A percentile compares a stretch with the other conserved stretches of the same genome.
Conservation (phyloP, 2,329 filamentous ascomycete genomes). For the Neofusicoccum ribis region DNA sequence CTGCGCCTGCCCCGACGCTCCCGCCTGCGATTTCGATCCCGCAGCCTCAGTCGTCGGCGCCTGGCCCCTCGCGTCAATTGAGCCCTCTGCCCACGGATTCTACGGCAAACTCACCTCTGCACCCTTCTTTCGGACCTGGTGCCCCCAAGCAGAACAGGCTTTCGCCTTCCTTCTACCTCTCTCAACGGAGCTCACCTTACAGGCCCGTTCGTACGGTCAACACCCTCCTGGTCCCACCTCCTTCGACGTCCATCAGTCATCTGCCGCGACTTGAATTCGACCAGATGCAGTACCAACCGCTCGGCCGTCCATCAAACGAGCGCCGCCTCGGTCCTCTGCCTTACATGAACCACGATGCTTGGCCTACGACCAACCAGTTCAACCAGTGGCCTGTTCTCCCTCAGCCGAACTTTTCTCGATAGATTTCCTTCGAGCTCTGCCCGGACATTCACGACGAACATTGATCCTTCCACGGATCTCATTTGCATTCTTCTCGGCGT, state of each 20-base stretch:
- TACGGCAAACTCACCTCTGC: constrained; percentile 66
- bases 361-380: constrained; percentile 40
- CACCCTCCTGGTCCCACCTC: constrained; percentile 85
- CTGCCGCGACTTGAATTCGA: constrained; percentile 46
- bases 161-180: constrained; percentile 84
- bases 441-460: background rate
- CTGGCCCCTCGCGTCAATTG: constrained; percentile 45
- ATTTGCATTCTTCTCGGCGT: constrained; percentile 14
- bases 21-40: constrained; percentile 26
- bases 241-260: constrained; percentile 71
- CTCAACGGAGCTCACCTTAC: constrained; percentile 88
- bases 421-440: constrained; percentile 10
- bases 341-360: constrained; percentile 42
- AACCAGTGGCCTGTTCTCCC: constrained; percentile 40
- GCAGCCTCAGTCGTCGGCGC: constrained; percentile 31
- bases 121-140: constrained; percentile 60
- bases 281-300: constrained; percentile 54
- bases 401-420: constrained; percentile 33
- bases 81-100: constrained; percentile 54
- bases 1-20: constrained; percentile 31
- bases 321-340: constrained; percentile 47
- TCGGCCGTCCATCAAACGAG: constrained; percentile 49
- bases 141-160: constrained; percentile 68
- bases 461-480: background rate
- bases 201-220: constrained; percentile 86